These are phyloP conservation scores for Nymphaea colorata DNA, from an alignment of 164 flowering plant species.

Conservation along the genomic window DNA sequence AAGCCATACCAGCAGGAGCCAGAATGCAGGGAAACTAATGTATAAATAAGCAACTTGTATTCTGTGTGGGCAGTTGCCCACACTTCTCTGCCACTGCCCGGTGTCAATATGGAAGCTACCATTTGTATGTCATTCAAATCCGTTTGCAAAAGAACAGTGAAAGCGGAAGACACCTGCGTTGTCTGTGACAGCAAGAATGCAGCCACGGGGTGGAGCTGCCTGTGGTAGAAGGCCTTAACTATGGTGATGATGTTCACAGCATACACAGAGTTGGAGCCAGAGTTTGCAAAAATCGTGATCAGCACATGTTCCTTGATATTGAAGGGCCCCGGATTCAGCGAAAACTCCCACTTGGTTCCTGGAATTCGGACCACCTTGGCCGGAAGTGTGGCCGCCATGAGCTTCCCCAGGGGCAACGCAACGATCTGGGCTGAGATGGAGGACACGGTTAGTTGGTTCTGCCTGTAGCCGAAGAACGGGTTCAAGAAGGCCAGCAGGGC, in stretches of 20 bases:
- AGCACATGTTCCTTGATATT: constrained; percentile 47
- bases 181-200: constrained; percentile 27
- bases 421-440: constrained; percentile 37
- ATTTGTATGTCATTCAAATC: no score
- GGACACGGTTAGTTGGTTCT: constrained; percentile 17
- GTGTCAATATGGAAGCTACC: constrained; percentile 10
- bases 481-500: constrained; percentile 29
- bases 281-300: constrained; percentile 38
- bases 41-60: no score
- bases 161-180: constrained; percentile 11
- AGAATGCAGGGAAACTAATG: neutral
- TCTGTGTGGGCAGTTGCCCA: neutral
- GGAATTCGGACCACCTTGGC: constrained; percentile 18
- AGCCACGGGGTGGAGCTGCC: constrained; percentile 19
- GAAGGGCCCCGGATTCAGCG: constrained; percentile 53
- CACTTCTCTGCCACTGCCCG: neutral
- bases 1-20: neutral
- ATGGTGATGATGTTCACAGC: constrained; percentile 24
- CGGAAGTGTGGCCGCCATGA: constrained; percentile 53
- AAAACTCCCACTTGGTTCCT: constrained; percentile 28
- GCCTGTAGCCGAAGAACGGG: constrained; percentile 38
- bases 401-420: constrained; percentile 40
- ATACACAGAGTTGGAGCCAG: constrained; percentile 25
- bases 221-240: constrained; percentile 36
- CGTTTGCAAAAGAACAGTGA: neutral